Base-by-base conservation (phyloP, 306 rosid genomes). In the Calophaca sinica region DNA sequence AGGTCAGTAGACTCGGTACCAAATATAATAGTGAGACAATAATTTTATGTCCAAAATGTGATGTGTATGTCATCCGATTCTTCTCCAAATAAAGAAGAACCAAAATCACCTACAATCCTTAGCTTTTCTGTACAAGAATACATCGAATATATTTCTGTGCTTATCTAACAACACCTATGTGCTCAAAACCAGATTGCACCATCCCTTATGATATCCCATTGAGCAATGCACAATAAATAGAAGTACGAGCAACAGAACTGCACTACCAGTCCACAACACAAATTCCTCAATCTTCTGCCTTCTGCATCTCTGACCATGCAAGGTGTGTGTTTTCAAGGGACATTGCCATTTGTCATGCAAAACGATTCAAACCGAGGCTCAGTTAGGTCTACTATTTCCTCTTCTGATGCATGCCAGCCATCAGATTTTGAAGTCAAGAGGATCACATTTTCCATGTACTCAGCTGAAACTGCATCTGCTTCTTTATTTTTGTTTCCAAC, bases 311-410 rank as follows among this genome's bases (percentile, higher is more conserved):
- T 59, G 46, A 35, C 15, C 81, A 9, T 7, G 46, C 28, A 15
- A 15, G n/a, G 68, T 42, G 28, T 26, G 3, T 50, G 60, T 75
- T 50, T 52, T 86, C 84, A 77, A 13, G 83, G 58, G 28, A 83
- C 70, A 49, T 72, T 76, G 73, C 49, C 76, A 82, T 83, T 86
- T 79, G 80, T 69, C 74, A 94, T 48, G 79, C 88, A 76, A 78
- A 96, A 96, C 45, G 98, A 82, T 81, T 96, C 97, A 2, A 84
- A 85, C 80, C 96, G 87, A 11, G 99, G 99, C 84, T 96, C 98
- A 2, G 93, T 87, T 70, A 96, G 75, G 89, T 96, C 99, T 29
- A 96, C 96, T 9, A 61, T 82, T 78, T 90, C 96, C 73, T 87
- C 92, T 68, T 90, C 92, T 2, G 82, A 44, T 72, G 83, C 79